Conservation (phyloP, 768 basidiomycete genomes). For the Boletus tylopilopsis region DNA sequence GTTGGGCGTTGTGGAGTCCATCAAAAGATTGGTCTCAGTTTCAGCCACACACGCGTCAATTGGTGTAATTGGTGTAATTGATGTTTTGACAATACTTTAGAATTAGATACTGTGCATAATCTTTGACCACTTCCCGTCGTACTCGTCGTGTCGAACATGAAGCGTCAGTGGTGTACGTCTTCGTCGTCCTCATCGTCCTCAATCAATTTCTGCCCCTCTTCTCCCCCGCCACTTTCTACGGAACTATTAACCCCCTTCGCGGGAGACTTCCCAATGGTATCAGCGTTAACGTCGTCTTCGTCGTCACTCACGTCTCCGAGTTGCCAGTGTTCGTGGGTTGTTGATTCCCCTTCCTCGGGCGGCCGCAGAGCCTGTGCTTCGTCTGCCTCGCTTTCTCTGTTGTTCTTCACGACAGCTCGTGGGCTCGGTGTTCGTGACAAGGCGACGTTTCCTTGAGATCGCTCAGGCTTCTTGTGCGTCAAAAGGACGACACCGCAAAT, state of each 20-base stretch:
- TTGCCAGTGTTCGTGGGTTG: constrained; percentile 51
- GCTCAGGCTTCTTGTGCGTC: constrained; percentile 87
- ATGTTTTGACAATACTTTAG: too few species aligned
- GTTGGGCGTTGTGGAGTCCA: neutral
- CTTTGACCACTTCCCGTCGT: constrained; percentile 17
- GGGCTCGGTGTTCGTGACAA: constrained; percentile 22
- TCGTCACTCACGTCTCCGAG: constrained; percentile 72
- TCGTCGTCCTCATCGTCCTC: constrained; percentile 30
- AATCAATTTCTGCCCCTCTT: constrained; percentile 46
- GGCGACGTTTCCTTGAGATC: constrained; percentile 26
- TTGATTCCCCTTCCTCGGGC: constrained; percentile 37
- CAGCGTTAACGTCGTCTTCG: constrained; percentile 41
- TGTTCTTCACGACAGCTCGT: constrained; percentile 22
- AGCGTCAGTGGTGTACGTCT: constrained; percentile 34
- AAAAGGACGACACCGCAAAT: constrained; percentile 91
- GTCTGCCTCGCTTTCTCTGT: constrained; percentile 29
- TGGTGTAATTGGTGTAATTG: too few species aligned
- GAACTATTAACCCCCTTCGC: constrained; percentile 16
- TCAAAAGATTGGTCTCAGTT: neutral
- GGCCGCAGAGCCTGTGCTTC: constrained; percentile 37
- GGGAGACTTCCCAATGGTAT: constrained; percentile 32
- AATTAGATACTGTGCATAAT: too few species aligned
- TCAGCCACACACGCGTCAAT: constrained; percentile 19
- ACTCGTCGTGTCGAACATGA: constrained; percentile 12
- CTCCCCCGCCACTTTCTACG: constrained; percentile 11